Evolutionary conservation across 768 basidiomycete genomes (phyloP).

Genomic region (Exidia glandulosa): DNA sequence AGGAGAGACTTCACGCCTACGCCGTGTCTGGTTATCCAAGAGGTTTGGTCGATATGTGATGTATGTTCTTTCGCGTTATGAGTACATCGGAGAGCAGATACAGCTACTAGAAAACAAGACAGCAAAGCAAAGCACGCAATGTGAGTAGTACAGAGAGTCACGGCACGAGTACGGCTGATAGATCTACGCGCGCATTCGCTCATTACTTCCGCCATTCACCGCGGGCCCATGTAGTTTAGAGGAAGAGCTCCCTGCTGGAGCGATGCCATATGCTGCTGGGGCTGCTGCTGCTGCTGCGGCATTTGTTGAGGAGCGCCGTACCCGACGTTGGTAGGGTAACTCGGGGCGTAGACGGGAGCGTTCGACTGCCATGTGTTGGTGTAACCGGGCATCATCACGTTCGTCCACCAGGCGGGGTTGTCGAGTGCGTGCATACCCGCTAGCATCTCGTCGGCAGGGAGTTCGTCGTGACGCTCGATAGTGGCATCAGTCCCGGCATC

Average conservation of each 20-base stretch:
- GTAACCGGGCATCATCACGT: constrained; percentile 81
- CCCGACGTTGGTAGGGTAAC: no score
- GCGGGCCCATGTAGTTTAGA: no score
- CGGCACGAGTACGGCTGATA: no score
- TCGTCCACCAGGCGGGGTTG: constrained; percentile 62
- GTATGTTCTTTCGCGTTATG: background rate
- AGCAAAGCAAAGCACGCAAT: background rate
- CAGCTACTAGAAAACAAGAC: background rate
- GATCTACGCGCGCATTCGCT: no score
- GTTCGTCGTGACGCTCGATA: background rate
- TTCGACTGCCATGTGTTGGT: background rate
- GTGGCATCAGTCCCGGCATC: background rate
- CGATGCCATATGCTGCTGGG: no score
- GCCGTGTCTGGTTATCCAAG: no score
- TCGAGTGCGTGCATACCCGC: constrained; percentile 66
- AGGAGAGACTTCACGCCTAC: no score
- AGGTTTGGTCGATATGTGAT: background rate
- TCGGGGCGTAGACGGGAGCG: no score
- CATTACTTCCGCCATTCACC: no score
- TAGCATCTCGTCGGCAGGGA: constrained; percentile 41
- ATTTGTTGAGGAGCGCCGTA: background rate
- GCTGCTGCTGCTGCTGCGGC: background rate
- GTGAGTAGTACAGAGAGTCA: background rate
- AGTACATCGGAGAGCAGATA: background rate
- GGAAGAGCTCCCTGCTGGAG: no score